These are phyloP conservation scores for Tylopilus subfusipes DNA, from an alignment of 768 basidiomycete genomes.

Conservation along the genomic window DNA sequence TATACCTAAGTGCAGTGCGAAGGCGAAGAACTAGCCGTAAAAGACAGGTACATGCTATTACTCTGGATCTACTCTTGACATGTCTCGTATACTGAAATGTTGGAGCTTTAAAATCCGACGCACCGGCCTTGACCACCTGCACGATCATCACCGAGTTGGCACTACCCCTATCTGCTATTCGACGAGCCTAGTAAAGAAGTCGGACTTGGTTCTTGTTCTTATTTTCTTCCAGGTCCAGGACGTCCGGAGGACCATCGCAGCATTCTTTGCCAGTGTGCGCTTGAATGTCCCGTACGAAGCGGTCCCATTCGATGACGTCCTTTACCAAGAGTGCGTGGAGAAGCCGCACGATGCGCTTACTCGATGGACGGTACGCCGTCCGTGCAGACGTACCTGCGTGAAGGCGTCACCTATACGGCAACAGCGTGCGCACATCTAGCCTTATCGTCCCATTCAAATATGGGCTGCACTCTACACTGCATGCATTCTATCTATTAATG, in stretches of 20 bases:
- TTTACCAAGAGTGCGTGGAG: neutral
- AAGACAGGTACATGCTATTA: neutral
- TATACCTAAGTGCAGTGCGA: no score
- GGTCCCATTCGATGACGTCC: neutral
- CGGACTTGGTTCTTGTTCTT: neutral
- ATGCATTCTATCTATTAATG: neutral
- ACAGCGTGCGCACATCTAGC: neutral
- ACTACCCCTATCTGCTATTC: neutral
- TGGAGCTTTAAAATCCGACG: neutral
- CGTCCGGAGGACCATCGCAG: neutral
- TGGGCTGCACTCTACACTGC: neutral
- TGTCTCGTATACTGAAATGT: neutral
- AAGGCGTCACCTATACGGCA: neutral
- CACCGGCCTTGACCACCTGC: neutral
- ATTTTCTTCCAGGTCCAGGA: neutral
- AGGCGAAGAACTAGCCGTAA: neutral
- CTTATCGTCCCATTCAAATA: neutral
- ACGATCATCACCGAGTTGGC: neutral
- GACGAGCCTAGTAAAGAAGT: neutral
- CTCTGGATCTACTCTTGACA: neutral
- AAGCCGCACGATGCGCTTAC: neutral
- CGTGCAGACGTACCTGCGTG: neutral
- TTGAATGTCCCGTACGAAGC: neutral
- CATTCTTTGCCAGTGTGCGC: neutral
- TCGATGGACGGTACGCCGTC: neutral